Conservation (phyloP, 345 rosid species). For the Salix udensis region DNA sequence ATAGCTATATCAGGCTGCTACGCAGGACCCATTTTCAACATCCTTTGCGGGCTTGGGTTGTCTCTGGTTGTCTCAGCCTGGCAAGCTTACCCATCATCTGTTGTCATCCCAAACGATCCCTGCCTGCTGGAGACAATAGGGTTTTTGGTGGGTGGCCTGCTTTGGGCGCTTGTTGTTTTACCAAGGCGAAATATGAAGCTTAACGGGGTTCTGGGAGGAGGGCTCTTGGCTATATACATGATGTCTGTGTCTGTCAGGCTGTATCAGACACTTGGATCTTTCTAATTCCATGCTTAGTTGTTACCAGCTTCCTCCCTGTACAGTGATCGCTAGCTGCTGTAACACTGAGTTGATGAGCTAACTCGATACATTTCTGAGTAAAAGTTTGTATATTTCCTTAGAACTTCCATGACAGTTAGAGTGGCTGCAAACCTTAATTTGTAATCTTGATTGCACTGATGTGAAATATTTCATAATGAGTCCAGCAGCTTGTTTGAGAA, state of each 20-base stretch:
- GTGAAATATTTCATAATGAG: neutral
- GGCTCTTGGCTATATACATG: constrained; percentile 59
- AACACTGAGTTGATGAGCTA: neutral
- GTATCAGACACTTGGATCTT: constrained; percentile 36
- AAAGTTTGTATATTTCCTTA: neutral
- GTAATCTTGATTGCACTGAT: neutral
- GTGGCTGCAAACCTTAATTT: neutral
- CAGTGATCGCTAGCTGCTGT: neutral
- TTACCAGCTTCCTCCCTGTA: neutral
- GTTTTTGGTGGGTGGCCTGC: constrained; percentile 55
- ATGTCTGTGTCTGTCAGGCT: constrained; percentile 52
- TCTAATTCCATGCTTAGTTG: constrained; percentile 1
- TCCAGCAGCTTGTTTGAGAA: neutral
- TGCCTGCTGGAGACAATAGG: constrained; percentile 68
- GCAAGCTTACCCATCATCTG: constrained; percentile 46
- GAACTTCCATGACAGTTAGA: neutral
- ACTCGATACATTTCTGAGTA: neutral
- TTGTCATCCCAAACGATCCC: constrained; percentile 46
- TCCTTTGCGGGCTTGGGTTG: constrained; percentile 65
- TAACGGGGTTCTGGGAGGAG: constrained; percentile 62
- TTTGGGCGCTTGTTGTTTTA: constrained; percentile 76
- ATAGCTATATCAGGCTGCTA: constrained; percentile 79
- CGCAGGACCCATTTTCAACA: constrained; percentile 86
- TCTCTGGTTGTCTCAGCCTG: constrained; percentile 62
- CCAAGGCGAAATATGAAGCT: constrained; percentile 67